Conservation (phyloP, 768 basidiomycete species). For the Suillus subalutaceus region DNA sequence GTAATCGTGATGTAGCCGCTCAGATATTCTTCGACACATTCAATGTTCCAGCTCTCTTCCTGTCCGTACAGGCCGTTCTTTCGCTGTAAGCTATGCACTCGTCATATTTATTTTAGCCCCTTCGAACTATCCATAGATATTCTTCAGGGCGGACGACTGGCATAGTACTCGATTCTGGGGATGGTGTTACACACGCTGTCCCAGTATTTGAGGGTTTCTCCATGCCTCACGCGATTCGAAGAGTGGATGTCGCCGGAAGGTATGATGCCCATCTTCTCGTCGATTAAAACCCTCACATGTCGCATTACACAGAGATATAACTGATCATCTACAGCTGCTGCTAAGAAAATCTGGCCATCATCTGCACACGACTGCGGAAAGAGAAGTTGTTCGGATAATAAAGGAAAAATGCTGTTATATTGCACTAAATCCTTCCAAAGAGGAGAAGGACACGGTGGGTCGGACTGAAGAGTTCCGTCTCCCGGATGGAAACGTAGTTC, state of each 20-base stretch:
- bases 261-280: slow-evolving; percentile 34
- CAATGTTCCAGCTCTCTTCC: slow-evolving; percentile 97
- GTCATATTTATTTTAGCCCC: slow-evolving; percentile 14
- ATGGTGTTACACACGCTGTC: slow-evolving; percentile 98
- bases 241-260: slow-evolving; percentile 97
- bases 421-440: slow-evolving; percentile 89
- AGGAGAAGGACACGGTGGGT: slow-evolving; percentile 86
- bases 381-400: slow-evolving; percentile 94
- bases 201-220: slow-evolving; percentile 99
- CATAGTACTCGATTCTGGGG: slow-evolving; percentile 98
- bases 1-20: slow-evolving; percentile 94
- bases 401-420: slow-evolving; percentile 99
- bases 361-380: slow-evolving; percentile 95
- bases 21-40: slow-evolving; percentile 99
- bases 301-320: slow-evolving; percentile 73
- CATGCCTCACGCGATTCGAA: slow-evolving; percentile 96
- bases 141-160: slow-evolving; percentile 98
- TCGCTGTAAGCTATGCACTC: slow-evolving; percentile 70
- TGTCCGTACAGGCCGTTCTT: slow-evolving; percentile 95
- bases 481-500: slow-evolving; percentile 93
- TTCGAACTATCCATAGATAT: slow-evolving; percentile 59
- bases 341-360: slow-evolving; percentile 94
- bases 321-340: slow-evolving; percentile 92
- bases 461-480: slow-evolving; percentile 87
- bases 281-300: slow-evolving; percentile 6